These are phyloP conservation scores for Botrytis byssoidea DNA, from an alignment of 2,329 filamentous ascomycete genomes.

Conservation along the genomic window DNA sequence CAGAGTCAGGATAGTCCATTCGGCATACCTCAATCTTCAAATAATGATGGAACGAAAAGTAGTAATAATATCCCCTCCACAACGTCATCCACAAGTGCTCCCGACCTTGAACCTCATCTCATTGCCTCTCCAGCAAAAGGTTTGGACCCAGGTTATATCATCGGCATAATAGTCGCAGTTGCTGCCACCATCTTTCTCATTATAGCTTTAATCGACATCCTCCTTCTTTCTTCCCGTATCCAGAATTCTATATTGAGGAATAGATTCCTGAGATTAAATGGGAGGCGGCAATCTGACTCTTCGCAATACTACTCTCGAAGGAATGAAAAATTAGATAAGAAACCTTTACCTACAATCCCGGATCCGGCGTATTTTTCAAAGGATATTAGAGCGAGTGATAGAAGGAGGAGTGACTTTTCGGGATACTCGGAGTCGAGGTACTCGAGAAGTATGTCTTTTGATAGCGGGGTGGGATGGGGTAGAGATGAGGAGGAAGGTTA, in stretches of 20 bases:
- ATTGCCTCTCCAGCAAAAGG: neutral
- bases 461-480: neutral
- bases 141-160: conserved; percentile 1
- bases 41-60: neutral
- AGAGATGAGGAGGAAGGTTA: neutral
- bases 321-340: neutral
- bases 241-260: neutral
- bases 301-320: neutral
- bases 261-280: neutral
- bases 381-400: neutral
- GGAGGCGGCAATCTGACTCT: neutral
- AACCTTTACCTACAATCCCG: neutral
- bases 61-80: neutral
- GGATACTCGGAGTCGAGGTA: conserved; percentile 15
- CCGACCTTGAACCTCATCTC: neutral
- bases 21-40: neutral
- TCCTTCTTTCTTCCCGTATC: neutral
- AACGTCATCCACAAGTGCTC: neutral
- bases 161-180: neutral
- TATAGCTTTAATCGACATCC: neutral
- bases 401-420: neutral
- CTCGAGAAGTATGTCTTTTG: conserved; percentile 1
- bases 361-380: neutral
- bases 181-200: neutral
- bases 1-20: conserved; percentile 6